Evolutionary conservation across 2,329 filamentous ascomycete genomes (phyloP).

Genomic region (Verticillium longisporum): DNA sequence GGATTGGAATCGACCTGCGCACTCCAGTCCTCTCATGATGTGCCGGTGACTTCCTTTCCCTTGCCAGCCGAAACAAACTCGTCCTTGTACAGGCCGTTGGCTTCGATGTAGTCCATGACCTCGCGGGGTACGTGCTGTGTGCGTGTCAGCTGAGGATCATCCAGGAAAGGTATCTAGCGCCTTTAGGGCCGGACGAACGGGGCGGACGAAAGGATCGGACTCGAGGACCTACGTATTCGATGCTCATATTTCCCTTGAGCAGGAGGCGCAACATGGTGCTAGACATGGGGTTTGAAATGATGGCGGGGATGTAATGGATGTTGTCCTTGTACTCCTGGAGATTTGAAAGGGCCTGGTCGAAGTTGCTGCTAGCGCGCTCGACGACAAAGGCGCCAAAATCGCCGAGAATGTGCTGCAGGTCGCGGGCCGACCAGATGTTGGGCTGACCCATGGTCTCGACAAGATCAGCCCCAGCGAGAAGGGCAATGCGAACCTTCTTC

Average conservation of each 20-base stretch:
- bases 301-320: conserved; percentile 79
- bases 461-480: conserved; percentile 74
- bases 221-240: conserved; percentile 9
- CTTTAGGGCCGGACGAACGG: background rate
- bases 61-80: conserved; percentile 2
- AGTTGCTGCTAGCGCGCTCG: conserved; percentile 83
- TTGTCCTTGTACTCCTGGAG: conserved; percentile 80
- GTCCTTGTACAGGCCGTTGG: conserved; percentile 59
- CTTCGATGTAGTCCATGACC: conserved; percentile 68
- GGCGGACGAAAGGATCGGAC: background rate
- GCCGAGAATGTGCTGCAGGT: conserved; percentile 82
- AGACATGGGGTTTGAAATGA: conserved; percentile 75
- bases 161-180: background rate
- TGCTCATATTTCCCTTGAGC: conserved; percentile 13
- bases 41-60: background rate
- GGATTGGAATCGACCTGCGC: background rate
- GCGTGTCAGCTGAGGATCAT: conserved; percentile 68
- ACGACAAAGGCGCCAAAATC: conserved; percentile 79
- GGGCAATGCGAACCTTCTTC: conserved; percentile 61
- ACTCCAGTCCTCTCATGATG: background rate
- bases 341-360: conserved; percentile 78
- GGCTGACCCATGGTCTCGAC: conserved; percentile 68
- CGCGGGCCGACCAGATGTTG: conserved; percentile 74
- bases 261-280: conserved; percentile 16
- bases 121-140: conserved; percentile 68